Conservation (phyloP, 805 yeast species). For the Candida jianshihensis region DNA sequence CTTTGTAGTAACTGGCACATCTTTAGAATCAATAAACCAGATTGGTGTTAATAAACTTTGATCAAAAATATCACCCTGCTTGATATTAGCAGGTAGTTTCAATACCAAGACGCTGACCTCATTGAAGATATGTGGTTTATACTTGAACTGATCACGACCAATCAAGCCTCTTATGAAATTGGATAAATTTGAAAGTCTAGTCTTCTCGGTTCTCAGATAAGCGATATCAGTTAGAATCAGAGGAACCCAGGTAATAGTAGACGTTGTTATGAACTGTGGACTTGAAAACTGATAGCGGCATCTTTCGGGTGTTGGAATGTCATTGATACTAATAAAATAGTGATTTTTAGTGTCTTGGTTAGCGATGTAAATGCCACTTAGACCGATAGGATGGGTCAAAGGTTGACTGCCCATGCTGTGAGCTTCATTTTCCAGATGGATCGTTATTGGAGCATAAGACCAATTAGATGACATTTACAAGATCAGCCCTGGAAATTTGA, state of each 20-base stretch:
- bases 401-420: constrained; percentile 1
- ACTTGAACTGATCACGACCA: constrained; percentile 11
- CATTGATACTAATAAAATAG: constrained; percentile 14
- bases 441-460: constrained; percentile 20
- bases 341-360: constrained; percentile 8
- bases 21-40: constrained; percentile 4
- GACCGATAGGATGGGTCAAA: constrained; percentile 8
- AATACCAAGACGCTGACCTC: constrained; percentile 14
- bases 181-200: neutral
- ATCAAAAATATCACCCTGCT: constrained; percentile 6
- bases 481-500: no score
- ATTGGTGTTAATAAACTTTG: constrained; percentile 7
- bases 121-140: constrained; percentile 10
- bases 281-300: constrained; percentile 12
- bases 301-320: constrained; percentile 9
- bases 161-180: constrained; percentile 8
- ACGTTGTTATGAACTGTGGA: constrained; percentile 6
- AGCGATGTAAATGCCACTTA: constrained; percentile 18
- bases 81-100: constrained; percentile 4
- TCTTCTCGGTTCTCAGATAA: constrained; percentile 2
- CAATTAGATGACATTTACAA: constrained; percentile 8
- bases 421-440: constrained; percentile 11
- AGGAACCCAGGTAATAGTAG: constrained; percentile 15
- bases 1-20: constrained; percentile 12
- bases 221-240: constrained; percentile 5